Evolutionary conservation across 73 alveolate genomes (phyloP).

Genomic region (Durusdinium trenchii): DNA sequence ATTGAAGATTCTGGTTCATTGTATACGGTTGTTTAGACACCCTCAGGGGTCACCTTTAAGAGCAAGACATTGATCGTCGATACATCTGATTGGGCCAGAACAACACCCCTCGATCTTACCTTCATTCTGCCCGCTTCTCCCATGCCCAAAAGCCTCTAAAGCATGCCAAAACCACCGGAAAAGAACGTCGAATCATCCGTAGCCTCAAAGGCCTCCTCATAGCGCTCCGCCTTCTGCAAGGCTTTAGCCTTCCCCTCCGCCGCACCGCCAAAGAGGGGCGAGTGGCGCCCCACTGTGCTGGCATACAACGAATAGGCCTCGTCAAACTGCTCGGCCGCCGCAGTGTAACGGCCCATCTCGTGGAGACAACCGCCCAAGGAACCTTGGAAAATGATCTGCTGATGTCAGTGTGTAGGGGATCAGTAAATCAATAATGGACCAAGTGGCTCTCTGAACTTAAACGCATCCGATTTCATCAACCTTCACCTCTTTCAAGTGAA

Average conservation of each 20-base stretch:
- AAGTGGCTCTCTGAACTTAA: too few relatives aligned
- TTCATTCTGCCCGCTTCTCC: not conserved
- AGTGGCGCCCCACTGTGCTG: slow-evolving; percentile 45
- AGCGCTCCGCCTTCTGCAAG: slow-evolving; percentile 4
- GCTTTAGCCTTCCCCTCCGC: slow-evolving; percentile 91
- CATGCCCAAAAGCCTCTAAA: not conserved
- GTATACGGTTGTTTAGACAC: too few relatives aligned
- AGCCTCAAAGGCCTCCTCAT: slow-evolving; percentile 42
- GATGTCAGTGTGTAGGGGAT: too few relatives aligned
- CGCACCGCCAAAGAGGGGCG: slow-evolving; percentile 69
- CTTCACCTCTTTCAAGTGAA: too few relatives aligned
- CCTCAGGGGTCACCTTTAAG: too few relatives aligned
- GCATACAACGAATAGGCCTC: slow-evolving; percentile 45
- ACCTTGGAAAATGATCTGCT: too few relatives aligned
- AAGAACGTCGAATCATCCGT: not conserved
- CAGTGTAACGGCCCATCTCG: slow-evolving; percentile 65
- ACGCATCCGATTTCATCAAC: too few relatives aligned
- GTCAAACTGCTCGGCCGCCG: slow-evolving; percentile 37
- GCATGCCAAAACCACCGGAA: not conserved
- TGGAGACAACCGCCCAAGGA: slow-evolving; percentile 92
- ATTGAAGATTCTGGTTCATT: too few relatives aligned
- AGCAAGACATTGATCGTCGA: too few relatives aligned
- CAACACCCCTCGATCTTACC: too few relatives aligned
- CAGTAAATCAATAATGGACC: too few relatives aligned
- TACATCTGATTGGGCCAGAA: too few relatives aligned